Conservation (phyloP, 257 asterid species). For the Scutellaria barbata region DNA sequence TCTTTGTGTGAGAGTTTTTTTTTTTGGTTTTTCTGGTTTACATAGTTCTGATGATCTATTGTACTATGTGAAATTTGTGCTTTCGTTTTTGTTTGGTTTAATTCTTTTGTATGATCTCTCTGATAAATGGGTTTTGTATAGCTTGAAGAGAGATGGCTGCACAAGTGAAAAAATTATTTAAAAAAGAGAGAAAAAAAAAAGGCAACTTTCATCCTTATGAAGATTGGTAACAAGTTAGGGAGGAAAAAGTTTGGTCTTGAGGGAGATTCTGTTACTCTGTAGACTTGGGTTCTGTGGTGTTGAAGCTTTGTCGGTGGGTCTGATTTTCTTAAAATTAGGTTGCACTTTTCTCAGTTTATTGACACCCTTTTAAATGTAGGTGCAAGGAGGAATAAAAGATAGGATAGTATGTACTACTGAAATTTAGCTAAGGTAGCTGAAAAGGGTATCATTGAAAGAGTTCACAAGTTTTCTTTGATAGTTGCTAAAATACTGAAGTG, state of each 20-base stretch:
- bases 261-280: slow-evolving; percentile 10
- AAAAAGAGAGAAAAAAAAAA: neutral
- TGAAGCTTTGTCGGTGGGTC: slow-evolving; percentile 28
- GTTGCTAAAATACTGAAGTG: slow-evolving; percentile 30
- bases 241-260: slow-evolving; percentile 31
- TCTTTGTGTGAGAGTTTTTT: neutral
- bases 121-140: slow-evolving; percentile 26
- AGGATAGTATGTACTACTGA: slow-evolving; percentile 8
- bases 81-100: slow-evolving; percentile 16
- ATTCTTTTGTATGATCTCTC: neutral
- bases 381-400: slow-evolving; percentile 1
- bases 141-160: slow-evolving; percentile 31
- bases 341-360: neutral
- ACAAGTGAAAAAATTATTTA: slow-evolving; percentile 13
- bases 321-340: slow-evolving; percentile 21
- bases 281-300: neutral
- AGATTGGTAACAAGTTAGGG: slow-evolving; percentile 20
- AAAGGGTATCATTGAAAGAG: slow-evolving; percentile 20
- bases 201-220: slow-evolving; percentile 17
- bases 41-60: slow-evolving; percentile 3
- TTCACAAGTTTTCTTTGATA: slow-evolving; percentile 8
- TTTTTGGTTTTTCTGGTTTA: slow-evolving; percentile 21
- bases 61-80: slow-evolving; percentile 20
- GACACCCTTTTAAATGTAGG: slow-evolving; percentile 5
- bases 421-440: slow-evolving; percentile 30